Conservation (phyloP, 2,329 filamentous ascomycete species). For the Aureobasidium zeae region DNA sequence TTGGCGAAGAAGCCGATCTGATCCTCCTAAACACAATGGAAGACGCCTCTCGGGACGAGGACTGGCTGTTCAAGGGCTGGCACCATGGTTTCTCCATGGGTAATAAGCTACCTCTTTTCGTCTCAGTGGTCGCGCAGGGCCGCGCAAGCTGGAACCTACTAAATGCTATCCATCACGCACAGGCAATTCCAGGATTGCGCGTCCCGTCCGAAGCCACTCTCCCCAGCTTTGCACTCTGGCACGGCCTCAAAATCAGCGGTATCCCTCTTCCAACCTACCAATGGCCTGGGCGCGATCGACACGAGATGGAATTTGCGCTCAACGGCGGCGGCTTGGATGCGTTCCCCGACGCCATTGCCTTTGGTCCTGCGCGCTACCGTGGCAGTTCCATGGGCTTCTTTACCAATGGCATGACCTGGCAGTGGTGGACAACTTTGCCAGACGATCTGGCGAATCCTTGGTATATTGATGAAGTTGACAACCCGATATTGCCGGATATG, state of each 20-base stretch:
- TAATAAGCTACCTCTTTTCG: slow-evolving; percentile 26
- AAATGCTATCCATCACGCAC: slow-evolving; percentile 28
- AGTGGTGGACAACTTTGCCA: slow-evolving; percentile 30
- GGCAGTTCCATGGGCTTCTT: slow-evolving; percentile 25
- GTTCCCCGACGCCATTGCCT: slow-evolving; percentile 17
- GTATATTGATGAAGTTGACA: slow-evolving; percentile 22
- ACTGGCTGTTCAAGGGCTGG: slow-evolving; percentile 31
- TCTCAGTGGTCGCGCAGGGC: slow-evolving; percentile 32
- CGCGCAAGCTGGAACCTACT: slow-evolving; percentile 28
- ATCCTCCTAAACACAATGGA: slow-evolving; percentile 17
- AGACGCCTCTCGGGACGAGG: slow-evolving; percentile 17
- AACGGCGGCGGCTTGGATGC: slow-evolving; percentile 23
- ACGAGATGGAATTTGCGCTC: slow-evolving; percentile 24
- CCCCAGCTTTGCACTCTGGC: slow-evolving; percentile 32
- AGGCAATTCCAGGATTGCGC: slow-evolving; percentile 26
- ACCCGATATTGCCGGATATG: slow-evolving; percentile 23
- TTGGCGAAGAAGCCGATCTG: slow-evolving; percentile 78
- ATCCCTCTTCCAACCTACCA: slow-evolving; percentile 32
- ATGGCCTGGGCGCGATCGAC: slow-evolving; percentile 21
- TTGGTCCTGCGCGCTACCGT: slow-evolving; percentile 20
- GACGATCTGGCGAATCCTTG: slow-evolving; percentile 29
- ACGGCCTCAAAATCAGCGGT: slow-evolving; percentile 33
- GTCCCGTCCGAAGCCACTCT: slow-evolving; percentile 31
- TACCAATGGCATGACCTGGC: slow-evolving; percentile 19
- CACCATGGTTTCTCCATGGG: slow-evolving; percentile 24